Evolutionary conservation across 306 rosid species (phyloP), one percentile per base, ranked within the genome.

Genomic region (Citrullus mucosospermus): DNA sequence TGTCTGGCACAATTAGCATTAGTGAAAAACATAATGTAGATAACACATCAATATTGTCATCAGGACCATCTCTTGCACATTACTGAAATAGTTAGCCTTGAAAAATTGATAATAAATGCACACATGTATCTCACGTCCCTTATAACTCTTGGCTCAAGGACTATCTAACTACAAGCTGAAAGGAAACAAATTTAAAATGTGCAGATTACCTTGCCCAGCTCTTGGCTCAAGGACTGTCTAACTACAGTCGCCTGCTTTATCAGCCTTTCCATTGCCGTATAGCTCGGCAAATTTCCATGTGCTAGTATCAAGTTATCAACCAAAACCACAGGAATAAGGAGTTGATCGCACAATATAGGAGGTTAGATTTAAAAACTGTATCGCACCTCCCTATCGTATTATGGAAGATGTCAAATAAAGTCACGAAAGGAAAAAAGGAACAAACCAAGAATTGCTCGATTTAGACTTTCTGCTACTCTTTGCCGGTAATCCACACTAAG

Each of bases 401-500:
- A 66, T 4, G 17, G 50, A 28, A 79, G 20, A 80, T 60, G 61
- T 13, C 9, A 74, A 9, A 73, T 14, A 67, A 34, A 71, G 59
- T 72, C 39, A 50, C 10, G 28, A 34, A 63, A 78, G 41, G 62
- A 78, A 25, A 82, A 66, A 44, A 66, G 85, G 58, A 80, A 87
- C 93, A 79, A 87, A 93, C 97, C 97, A 84, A 93, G 93, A 87
- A 91, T 87, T 51, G 90, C 92, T 79, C 87, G 88, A 82, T 91
- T 93, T 76, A 93, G 86, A 82, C 83, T 86, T 57, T 91, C 98
- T 72, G 97, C 92, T 80, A 93, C 91, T 77, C 87, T 82, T 80
- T 91, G 92, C 74, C 96, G 86, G 58, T 88, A 70, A n/a, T 90
- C 97, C 76, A 81, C 61, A 87, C 97, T 84, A 79, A 95, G 97